Conservation (phyloP, 2,329 filamentous ascomycete genomes). For the Claviceps africana region DNA sequence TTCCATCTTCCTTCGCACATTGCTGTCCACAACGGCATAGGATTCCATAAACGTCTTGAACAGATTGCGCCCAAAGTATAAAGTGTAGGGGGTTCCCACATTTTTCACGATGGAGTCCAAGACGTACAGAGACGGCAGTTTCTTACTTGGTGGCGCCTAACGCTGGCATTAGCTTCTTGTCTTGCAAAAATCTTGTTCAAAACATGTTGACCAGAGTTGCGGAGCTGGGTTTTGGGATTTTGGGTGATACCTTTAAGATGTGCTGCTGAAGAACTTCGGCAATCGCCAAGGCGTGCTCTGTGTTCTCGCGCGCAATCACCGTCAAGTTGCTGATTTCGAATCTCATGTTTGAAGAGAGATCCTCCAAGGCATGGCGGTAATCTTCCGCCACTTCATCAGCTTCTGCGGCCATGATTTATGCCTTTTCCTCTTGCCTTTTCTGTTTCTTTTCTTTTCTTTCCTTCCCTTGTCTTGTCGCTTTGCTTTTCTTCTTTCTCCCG, state of each 20-base stretch:
- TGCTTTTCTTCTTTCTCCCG: background rate
- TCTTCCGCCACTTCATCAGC: constrained; percentile 85
- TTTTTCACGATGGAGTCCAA: constrained; percentile 98
- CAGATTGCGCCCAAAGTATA: constrained; percentile 84
- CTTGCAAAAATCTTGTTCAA: background rate
- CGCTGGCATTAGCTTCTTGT: constrained; percentile 22
- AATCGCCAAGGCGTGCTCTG: constrained; percentile 86
- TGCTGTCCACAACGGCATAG: constrained; percentile 74
- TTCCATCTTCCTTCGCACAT: constrained; percentile 80
- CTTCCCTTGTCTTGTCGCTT: background rate
- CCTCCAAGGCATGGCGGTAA: constrained; percentile 84
- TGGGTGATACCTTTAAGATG: constrained; percentile 66
- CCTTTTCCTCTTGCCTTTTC: constrained; percentile 1
- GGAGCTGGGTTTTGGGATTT: background rate
- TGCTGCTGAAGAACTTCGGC: constrained; percentile 82
- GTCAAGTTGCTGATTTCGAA: constrained; percentile 96
- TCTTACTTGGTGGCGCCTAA: constrained; percentile 76
- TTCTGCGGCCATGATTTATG: constrained; percentile 32
- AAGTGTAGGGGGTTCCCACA: constrained; percentile 90
- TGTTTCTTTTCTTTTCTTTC: constrained; percentile 1
- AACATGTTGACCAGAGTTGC: background rate
- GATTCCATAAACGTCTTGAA: constrained; percentile 95
- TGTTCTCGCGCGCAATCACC: constrained; percentile 93
- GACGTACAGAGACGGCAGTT: constrained; percentile 90
- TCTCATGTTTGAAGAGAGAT: constrained; percentile 78